These are phyloP conservation scores for Huntiella decipiens DNA, from an alignment of 2,329 filamentous ascomycete species.

Conservation along the genomic window DNA sequence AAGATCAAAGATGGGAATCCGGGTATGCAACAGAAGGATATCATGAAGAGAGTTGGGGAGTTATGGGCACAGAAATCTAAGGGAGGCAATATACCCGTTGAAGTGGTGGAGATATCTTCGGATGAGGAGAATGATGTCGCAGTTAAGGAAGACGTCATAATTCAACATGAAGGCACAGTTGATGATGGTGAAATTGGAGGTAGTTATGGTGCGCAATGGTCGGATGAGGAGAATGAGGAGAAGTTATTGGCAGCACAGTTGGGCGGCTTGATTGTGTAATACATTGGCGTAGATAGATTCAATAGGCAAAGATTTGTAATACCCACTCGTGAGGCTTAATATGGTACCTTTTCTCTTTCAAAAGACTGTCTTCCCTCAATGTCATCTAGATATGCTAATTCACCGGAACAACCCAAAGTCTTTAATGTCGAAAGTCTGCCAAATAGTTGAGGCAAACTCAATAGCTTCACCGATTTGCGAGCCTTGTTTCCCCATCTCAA, in stretches of 20 bases:
- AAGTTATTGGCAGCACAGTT: constrained; percentile 7
- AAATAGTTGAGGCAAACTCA: constrained; percentile 48
- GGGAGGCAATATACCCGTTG: not conserved
- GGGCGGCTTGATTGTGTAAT: constrained; percentile 5
- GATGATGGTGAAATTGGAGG: not conserved
- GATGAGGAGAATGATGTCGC: constrained; percentile 12
- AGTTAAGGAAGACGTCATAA: not conserved
- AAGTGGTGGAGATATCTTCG: constrained; percentile 13
- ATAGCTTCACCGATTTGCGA: constrained; percentile 49
- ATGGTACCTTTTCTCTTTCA: too few relatives aligned
- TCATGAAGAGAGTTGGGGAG: constrained; percentile 49
- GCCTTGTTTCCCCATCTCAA: constrained; percentile 44
- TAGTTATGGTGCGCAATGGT: not conserved
- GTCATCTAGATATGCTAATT: too few relatives aligned
- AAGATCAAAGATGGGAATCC: constrained; percentile 37
- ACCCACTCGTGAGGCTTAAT: too few relatives aligned
- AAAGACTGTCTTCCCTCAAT: too few relatives aligned
- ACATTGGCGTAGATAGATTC: too few relatives aligned
- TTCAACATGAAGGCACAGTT: not conserved
- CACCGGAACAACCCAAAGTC: constrained; percentile 56
- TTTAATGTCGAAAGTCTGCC: constrained; percentile 56
- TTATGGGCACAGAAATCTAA: constrained; percentile 31
- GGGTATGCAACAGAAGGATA: constrained; percentile 40
- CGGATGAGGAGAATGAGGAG: constrained; percentile 2
- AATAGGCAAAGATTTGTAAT: too few relatives aligned